These are phyloP conservation scores for Xylaria palmicola DNA, from an alignment of 495 filamentous ascomycete species.

Conservation along the genomic window DNA sequence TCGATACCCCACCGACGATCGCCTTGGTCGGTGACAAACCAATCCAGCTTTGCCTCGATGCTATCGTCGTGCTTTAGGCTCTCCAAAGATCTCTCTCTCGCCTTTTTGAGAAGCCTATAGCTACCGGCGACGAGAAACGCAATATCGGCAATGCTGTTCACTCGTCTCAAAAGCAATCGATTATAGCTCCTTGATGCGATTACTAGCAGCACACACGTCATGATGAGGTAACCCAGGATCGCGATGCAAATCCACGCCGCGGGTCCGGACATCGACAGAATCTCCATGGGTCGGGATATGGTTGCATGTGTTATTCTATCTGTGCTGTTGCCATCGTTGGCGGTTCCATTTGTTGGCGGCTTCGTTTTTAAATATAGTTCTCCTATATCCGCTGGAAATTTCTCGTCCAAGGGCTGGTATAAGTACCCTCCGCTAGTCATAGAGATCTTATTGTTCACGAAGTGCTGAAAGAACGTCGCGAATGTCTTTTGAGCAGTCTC, in stretches of 20 bases:
- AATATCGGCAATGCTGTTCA: conserved; percentile 24
- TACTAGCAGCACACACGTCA: conserved; percentile 28
- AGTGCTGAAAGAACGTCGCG: conserved; percentile 41
- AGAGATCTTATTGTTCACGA: conserved; percentile 30
- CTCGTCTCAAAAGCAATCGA: conserved; percentile 10
- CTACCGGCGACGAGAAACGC: conserved; percentile 24
- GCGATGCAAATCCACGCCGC: conserved; percentile 38
- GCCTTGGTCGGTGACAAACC: conserved; percentile 10
- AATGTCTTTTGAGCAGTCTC: conserved; percentile 31
- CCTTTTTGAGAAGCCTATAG: conserved; percentile 14
- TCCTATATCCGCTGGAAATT: conserved; percentile 19
- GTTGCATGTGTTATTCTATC: conserved; percentile 13
- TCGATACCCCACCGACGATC: conserved; percentile 17
- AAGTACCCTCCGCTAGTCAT: conserved; percentile 26
- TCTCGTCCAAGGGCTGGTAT: conserved; percentile 35
- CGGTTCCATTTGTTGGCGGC: background rate
- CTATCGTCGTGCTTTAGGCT: conserved; percentile 1
- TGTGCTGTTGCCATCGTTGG: conserved; percentile 12
- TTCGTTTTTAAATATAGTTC: background rate
- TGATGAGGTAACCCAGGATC: conserved; percentile 36
- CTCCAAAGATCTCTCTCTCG: conserved; percentile 8
- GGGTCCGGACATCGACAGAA: conserved; percentile 32
- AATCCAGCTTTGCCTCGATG: conserved; percentile 10
- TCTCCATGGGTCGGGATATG: conserved; percentile 26
- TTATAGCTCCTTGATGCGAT: conserved; percentile 9